Conservation (phyloP, 352 stramenopile species). For the Thraustochytrium striatum region DNA sequence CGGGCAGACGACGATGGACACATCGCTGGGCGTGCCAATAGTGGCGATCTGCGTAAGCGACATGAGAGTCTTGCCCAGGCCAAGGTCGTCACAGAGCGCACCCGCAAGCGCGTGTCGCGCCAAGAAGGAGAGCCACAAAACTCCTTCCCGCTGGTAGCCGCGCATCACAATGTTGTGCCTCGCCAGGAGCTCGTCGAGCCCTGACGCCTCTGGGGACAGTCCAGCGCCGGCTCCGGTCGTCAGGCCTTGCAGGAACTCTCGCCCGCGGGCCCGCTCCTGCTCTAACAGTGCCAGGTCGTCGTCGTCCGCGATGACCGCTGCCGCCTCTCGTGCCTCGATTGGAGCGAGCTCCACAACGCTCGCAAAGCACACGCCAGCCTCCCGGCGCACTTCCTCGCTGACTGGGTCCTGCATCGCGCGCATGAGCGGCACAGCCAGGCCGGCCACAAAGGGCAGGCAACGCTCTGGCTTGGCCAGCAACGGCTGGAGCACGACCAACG, state of each 20-base stretch:
- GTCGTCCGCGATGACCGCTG: too few relatives aligned
- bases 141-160: slow-evolving; percentile 93
- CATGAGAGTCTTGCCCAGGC: slow-evolving; percentile 60
- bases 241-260: neutral
- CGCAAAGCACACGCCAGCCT: neutral
- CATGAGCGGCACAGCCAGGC: neutral
- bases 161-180: slow-evolving; percentile 82
- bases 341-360: neutral
- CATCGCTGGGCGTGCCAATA: neutral
- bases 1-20: slow-evolving; percentile 85
- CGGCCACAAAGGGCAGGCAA: slow-evolving; percentile 4
- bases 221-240: too few relatives aligned
- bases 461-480: too few relatives aligned
- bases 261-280: neutral
- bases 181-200: neutral
- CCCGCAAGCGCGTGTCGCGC: slow-evolving; percentile 86
- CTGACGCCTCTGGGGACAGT: too few relatives aligned
- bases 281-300: too few relatives aligned
- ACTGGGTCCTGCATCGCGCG: neutral
- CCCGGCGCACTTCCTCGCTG: neutral
- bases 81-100: slow-evolving; percentile 70
- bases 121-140: slow-evolving; percentile 97
- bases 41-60: slow-evolving; percentile 40
- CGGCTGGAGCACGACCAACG: too few relatives aligned
- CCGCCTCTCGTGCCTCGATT: neutral